Evolutionary conservation across 2,329 filamentous ascomycete genomes (phyloP).

Genomic region (Incumbomyces lentus): DNA sequence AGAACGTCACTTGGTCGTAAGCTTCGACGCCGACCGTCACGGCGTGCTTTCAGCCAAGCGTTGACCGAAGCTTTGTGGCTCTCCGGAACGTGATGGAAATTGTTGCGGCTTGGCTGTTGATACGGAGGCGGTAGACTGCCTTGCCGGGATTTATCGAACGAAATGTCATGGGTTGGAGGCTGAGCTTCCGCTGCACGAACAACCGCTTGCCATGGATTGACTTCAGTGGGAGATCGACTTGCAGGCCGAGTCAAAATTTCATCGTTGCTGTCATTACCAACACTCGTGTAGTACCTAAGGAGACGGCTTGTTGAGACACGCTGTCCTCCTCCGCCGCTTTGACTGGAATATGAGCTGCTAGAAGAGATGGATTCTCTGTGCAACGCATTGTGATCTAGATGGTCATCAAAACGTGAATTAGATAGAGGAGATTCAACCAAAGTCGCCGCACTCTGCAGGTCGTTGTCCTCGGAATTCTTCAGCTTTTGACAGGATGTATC

Average conservation of each 20-base stretch:
- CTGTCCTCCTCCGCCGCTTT: background rate
- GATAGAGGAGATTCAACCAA: background rate
- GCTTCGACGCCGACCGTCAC: background rate
- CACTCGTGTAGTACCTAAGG: background rate
- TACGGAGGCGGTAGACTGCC: constrained; percentile 3
- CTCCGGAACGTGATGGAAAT: background rate
- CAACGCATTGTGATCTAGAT: background rate
- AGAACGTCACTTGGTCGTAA: background rate
- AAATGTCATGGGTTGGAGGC: background rate
- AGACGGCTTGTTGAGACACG: background rate
- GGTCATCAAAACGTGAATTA: background rate
- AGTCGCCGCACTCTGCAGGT: background rate
- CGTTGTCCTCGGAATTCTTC: background rate
- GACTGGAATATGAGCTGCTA: background rate
- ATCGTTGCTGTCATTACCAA: background rate
- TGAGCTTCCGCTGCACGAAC: background rate
- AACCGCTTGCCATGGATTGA: background rate
- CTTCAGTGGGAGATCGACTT: background rate
- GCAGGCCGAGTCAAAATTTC: background rate
- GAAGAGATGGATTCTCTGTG: constrained; percentile 1
- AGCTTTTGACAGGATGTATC: background rate
- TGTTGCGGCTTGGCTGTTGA: background rate
- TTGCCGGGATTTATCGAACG: background rate
- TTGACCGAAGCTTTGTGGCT: background rate
- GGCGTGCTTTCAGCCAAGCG: background rate